Base-by-base conservation (phyloP, 116 monocot species). In the Phalaenopsis hybrid region DNA sequence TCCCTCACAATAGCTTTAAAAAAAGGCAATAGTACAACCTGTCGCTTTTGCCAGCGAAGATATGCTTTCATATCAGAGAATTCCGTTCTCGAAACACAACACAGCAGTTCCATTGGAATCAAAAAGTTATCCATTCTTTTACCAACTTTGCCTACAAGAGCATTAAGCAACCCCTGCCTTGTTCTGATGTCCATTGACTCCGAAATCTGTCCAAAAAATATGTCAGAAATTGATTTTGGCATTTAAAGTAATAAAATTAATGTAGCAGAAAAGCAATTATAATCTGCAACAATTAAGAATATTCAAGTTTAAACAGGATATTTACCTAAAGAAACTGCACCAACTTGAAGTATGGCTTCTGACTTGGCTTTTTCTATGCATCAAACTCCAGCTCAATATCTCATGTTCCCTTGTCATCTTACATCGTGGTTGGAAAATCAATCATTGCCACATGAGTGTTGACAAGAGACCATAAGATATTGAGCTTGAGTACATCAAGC, bases 111-210 rank as follows among this genome's bases (percentile, higher is more conserved):
- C 34, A 97, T 78, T 33, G 97, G 97, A 82, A 97, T 77, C 85
- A 97, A 87, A 76, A 97, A 88, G 61, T 91, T 86, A 86, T 97
- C 97, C 97, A 97, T 97, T 85, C 97, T 89, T 90, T 94, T 97
- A 46, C 97, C 97, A 65, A 89, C 89, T 86, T 84, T 92, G 18
- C 91, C 91, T 8, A 89, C 88, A 85, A 97, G 87, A 86, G 97
- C 88, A 88, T 91, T 91, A 77, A 97, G 91, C 76, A 97, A 91
- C 67, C 97, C 97, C 77, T 92, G 89, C 84, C 93, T 91, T 78
- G 96, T 97, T 82, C 94, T 89, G 79, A 92, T 91, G 83, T 97
- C 97, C 97, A 97, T 93, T 8, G 91, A 83, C 80, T 94, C 97
- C 52, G 97, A 89, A 58, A 97, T 89, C 97, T 97, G 83, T 49